Percentiles rank a stretch among this genome's conserved stretches.
Evolutionary conservation across 352 stramenopile species (phyloP).

Genomic region (Globisporangium abappressorium): DNA sequence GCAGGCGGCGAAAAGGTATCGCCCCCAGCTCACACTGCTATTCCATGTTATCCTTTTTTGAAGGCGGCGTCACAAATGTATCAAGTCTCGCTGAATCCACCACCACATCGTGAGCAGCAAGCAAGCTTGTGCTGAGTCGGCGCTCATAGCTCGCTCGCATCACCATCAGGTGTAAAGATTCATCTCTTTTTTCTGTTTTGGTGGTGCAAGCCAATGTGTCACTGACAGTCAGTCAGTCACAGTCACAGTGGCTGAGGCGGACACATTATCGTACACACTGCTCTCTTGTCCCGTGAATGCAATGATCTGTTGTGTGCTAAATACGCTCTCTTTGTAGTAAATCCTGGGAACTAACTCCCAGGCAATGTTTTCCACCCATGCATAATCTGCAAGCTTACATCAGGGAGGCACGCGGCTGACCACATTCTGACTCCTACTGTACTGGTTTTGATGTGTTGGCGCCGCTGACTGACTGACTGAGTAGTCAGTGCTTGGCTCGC

Average conservation of each 20-base stretch:
- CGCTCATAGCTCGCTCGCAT: not conserved
- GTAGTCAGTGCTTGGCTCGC: not conserved
- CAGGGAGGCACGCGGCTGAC: not conserved
- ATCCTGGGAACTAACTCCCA: not conserved
- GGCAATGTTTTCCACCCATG: not conserved
- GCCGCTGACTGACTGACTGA: not conserved
- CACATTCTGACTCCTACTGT: not conserved
- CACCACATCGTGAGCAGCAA: too few species aligned
- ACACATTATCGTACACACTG: too few species aligned
- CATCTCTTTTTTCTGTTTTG: not conserved
- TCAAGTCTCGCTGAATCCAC: not conserved
- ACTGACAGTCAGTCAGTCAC: not conserved
- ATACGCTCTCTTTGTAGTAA: not conserved
- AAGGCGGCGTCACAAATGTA: not conserved
- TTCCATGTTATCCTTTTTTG: not conserved
- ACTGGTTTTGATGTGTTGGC: not conserved
- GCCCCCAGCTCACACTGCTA: too few species aligned
- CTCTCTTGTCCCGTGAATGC: not conserved
- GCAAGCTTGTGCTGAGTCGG: not conserved
- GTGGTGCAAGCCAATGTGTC: not conserved
- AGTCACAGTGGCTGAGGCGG: not conserved
- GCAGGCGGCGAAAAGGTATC: not conserved
- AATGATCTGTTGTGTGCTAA: not conserved
- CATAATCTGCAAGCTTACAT: not conserved
- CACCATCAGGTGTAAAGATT: not conserved